Conservation (phyloP, 2,329 filamentous ascomycete genomes). For the Pleurostoma richardsiae region DNA sequence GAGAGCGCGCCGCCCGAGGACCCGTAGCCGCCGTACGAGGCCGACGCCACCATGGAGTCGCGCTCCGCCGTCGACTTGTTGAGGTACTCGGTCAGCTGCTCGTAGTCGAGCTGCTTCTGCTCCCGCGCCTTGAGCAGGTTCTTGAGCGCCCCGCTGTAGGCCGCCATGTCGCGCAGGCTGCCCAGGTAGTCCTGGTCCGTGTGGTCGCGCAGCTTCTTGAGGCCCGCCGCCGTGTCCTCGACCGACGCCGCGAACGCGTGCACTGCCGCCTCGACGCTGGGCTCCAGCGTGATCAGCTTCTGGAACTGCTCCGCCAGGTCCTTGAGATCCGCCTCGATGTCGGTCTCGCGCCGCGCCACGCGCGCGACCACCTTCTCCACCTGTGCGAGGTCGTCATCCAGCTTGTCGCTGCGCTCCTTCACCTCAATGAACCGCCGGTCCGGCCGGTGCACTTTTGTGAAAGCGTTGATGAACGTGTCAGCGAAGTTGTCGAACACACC, state of each 20-base stretch:
- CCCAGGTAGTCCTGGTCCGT: constrained; percentile 96
- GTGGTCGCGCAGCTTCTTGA: constrained; percentile 78
- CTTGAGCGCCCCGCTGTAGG: constrained; percentile 85
- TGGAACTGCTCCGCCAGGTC: constrained; percentile 94
- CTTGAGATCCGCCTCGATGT: constrained; percentile 81
- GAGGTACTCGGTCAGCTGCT: constrained; percentile 92
- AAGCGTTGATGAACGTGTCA: constrained; percentile 95
- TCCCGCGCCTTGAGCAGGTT: constrained; percentile 86
- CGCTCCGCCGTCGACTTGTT: constrained; percentile 85
- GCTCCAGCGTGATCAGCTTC: constrained; percentile 84
- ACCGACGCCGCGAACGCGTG: constrained; percentile 84
- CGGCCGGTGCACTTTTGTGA: constrained; percentile 92
- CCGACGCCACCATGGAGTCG: constrained; percentile 62
- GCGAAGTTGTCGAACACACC: constrained; percentile 93
- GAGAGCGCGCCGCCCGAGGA: constrained; percentile 45
- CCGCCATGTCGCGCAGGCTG: constrained; percentile 89
- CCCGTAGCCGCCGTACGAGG: constrained; percentile 37
- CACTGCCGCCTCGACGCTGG: constrained; percentile 75
- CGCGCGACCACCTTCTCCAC: constrained; percentile 95
- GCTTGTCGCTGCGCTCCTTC: constrained; percentile 84
- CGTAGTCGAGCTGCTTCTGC: constrained; percentile 96
- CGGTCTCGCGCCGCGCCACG: constrained; percentile 80
- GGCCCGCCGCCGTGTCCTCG: constrained; percentile 73
- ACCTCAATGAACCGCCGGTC: constrained; percentile 95
- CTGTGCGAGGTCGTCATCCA: constrained; percentile 87